Percentiles rank a stretch among this genome's conserved stretches.
phyloP scores from a whole-genome alignment of 805 yeast genomes.

The Yamadazyma endophytica region DNA sequence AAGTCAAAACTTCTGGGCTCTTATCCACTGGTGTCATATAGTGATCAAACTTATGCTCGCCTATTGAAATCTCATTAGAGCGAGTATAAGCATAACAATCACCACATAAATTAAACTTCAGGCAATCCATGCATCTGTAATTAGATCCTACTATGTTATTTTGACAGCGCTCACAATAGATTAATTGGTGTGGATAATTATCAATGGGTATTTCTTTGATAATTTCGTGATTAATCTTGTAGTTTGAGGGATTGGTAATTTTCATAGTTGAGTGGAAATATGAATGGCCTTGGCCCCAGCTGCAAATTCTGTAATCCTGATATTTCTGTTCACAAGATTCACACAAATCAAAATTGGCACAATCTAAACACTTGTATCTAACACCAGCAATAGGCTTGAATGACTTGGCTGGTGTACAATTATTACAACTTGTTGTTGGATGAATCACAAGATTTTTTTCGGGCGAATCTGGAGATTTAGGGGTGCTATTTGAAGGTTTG shows the following conservation, averaged over 20 bases:
- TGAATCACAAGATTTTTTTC: constrained; percentile 14
- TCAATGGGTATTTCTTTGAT: constrained; percentile 3
- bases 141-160: constrained; percentile 39
- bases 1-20: no score
- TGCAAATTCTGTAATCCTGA: constrained; percentile 9
- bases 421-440: constrained; percentile 27
- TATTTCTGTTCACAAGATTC: constrained; percentile 24
- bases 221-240: constrained; percentile 4
- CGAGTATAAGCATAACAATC: constrained; percentile 18
- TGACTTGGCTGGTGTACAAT: constrained; percentile 25
- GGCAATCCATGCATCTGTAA: constrained; percentile 48
- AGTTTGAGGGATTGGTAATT: constrained; percentile 14
- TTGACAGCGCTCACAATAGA: constrained; percentile 34
- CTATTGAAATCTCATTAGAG: constrained; percentile 1
- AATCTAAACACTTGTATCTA: constrained; percentile 49
- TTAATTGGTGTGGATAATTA: constrained; percentile 17
- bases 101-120: constrained; percentile 50
- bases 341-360: constrained; percentile 53
- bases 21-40: constrained; percentile 5
- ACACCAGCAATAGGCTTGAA: constrained; percentile 40
- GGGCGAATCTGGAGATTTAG: not conserved
- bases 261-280: constrained; percentile 28
- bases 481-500: not conserved
- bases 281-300: constrained; percentile 17
- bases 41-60: constrained; percentile 6